A percentile compares a stretch with the other conserved stretches of the same genome.
These are phyloP conservation scores for Bruguiera hainesii DNA, from an alignment of 441 rosid species.

Conservation along the genomic window DNA sequence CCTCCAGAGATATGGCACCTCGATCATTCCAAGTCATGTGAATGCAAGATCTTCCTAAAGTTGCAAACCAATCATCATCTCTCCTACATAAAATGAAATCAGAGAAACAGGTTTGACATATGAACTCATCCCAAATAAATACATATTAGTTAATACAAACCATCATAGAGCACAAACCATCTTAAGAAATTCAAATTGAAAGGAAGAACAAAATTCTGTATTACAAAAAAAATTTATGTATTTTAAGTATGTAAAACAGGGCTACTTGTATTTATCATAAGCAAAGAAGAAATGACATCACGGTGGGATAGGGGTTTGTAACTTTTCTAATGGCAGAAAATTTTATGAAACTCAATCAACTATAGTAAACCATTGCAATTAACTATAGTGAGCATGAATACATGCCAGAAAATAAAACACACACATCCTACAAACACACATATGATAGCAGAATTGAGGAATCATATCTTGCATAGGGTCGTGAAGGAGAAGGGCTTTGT, in stretches of 20 bases:
- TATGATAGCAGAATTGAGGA: too few species aligned
- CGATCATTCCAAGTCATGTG: conserved; percentile 91
- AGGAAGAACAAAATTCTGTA: neutral
- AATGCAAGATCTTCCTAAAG: conserved; percentile 79
- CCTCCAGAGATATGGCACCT: conserved; percentile 94
- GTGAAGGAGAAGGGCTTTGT: too few species aligned
- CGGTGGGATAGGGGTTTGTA: neutral
- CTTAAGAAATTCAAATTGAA: neutral
- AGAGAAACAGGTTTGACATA: neutral
- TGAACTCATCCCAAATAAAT: neutral
- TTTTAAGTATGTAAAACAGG: neutral
- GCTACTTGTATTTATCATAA: neutral
- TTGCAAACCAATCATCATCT: conserved; percentile 90
- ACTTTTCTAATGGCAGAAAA: neutral
- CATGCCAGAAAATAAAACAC: too few species aligned
- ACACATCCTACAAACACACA: too few species aligned
- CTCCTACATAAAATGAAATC: conserved; percentile 50
- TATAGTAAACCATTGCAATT: too few species aligned
- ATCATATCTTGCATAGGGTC: too few species aligned
- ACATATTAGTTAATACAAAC: neutral
- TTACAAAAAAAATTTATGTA: neutral
- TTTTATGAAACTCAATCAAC: neutral
- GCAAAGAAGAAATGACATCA: neutral
- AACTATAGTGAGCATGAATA: too few species aligned
- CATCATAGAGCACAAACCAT: neutral